A percentile compares a stretch with the other conserved stretches of the same genome.
These are phyloP conservation scores for Mortierella sp. DNA, from an alignment of 371 early-diverging fungal species.

Conservation along the genomic window DNA sequence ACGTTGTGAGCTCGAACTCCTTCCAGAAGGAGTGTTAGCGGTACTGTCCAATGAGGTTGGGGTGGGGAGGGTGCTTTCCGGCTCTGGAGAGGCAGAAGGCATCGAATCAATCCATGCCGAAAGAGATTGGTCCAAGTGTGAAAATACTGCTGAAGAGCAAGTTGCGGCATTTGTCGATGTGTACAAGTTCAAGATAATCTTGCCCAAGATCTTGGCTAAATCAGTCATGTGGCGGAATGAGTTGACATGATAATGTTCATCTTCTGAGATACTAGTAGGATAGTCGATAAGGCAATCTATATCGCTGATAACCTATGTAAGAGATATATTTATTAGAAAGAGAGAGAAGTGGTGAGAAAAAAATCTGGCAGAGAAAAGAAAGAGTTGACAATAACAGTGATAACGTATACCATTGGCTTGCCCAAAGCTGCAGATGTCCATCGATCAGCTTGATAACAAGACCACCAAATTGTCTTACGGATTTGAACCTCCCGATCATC, in stretches of 20 bases:
- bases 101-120: constrained; percentile 65
- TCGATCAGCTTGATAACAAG: constrained; percentile 72
- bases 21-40: constrained; percentile 27
- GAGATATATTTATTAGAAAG: not conserved
- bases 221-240: constrained; percentile 65
- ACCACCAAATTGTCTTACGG: constrained; percentile 74
- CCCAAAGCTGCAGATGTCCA: constrained; percentile 60
- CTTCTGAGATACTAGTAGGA: constrained; percentile 60
- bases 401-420: constrained; percentile 48
- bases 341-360: not conserved
- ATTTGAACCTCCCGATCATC: constrained; percentile 66
- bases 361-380: not conserved
- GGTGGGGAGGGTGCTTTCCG: not conserved
- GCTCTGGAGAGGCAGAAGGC: constrained; percentile 51
- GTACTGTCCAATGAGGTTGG: constrained; percentile 19
- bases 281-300: constrained; percentile 72
- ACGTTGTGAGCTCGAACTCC: constrained; percentile 37
- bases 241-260: constrained; percentile 62
- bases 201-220: constrained; percentile 67
- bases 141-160: constrained; percentile 61
- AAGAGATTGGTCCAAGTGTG: constrained; percentile 65
- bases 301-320: constrained; percentile 57
- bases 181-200: constrained; percentile 65
- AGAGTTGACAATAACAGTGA: not conserved
- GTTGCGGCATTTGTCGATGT: constrained; percentile 62